phyloP scores from a whole-genome alignment of 2,329 filamentous ascomycete species.

The Fusarium fracticaudum region DNA sequence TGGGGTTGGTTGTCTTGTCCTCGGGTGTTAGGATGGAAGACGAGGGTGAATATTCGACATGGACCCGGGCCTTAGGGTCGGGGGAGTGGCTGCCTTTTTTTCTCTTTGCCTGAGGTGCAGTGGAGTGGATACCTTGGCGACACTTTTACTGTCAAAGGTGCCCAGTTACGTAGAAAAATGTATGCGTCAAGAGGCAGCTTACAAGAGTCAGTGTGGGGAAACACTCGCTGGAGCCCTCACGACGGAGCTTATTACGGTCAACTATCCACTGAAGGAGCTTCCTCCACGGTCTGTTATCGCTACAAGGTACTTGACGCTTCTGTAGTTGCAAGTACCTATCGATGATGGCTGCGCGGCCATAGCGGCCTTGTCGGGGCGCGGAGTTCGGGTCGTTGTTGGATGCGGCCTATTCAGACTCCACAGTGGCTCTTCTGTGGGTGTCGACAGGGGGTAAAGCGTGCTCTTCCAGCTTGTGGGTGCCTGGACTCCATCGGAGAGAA shows the following conservation, averaged over 20 bases:
- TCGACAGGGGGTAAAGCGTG: slow-evolving; percentile 25
- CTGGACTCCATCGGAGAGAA: slow-evolving; percentile 21
- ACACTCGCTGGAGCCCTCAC: slow-evolving; percentile 16
- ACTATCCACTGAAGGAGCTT: slow-evolving; percentile 12
- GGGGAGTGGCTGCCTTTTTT: slow-evolving; percentile 45
- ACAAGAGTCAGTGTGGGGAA: slow-evolving; percentile 31
- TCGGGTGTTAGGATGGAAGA: slow-evolving; percentile 33
- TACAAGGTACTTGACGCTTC: slow-evolving; percentile 7
- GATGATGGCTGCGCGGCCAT: slow-evolving; percentile 29
- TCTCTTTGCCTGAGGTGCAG: slow-evolving; percentile 43
- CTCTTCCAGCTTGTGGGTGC: slow-evolving; percentile 30
- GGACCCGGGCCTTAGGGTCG: slow-evolving; percentile 34
- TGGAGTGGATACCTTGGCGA: slow-evolving; percentile 29
- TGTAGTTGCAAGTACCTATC: background rate
- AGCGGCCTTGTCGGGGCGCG: slow-evolving; percentile 33
- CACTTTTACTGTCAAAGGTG: background rate
- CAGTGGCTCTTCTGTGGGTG: slow-evolving; percentile 34
- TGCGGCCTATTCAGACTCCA: slow-evolving; percentile 18
- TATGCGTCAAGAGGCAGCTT: slow-evolving; percentile 36
- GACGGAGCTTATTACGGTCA: slow-evolving; percentile 6
- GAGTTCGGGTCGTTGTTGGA: slow-evolving; percentile 34
- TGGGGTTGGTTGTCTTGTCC: slow-evolving; percentile 37
- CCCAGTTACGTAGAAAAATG: slow-evolving; percentile 6
- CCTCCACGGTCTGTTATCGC: slow-evolving; percentile 18
- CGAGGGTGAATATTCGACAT: slow-evolving; percentile 38